Evolutionary conservation across 2,329 filamentous ascomycete genomes (phyloP).

Genomic region (Lachnellula subtilissima): DNA sequence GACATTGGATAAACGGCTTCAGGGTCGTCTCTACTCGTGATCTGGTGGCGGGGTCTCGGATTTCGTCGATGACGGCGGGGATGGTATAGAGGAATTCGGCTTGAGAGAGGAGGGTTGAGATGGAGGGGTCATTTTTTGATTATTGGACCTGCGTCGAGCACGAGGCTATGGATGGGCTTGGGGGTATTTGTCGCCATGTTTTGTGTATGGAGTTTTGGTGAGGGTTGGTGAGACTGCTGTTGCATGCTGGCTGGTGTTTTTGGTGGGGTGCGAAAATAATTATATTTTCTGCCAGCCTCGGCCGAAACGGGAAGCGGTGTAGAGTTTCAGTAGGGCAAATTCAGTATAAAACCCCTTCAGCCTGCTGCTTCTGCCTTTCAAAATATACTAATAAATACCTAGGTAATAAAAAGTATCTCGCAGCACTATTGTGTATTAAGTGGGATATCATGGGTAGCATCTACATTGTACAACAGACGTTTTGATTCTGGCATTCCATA

Average conservation of each 20-base stretch:
- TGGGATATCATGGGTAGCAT: too few relatives aligned
- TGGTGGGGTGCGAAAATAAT: constrained; percentile 18
- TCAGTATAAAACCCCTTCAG: too few relatives aligned
- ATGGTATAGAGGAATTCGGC: constrained; percentile 77
- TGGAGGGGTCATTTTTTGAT: constrained; percentile 87
- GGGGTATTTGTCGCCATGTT: constrained; percentile 25
- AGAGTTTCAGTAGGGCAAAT: too few relatives aligned
- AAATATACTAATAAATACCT: too few relatives aligned
- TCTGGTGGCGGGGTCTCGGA: constrained; percentile 76
- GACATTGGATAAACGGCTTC: constrained; percentile 75
- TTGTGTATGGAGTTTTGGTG: background rate
- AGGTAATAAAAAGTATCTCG: too few relatives aligned
- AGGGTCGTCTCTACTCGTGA: constrained; percentile 78
- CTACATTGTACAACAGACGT: too few relatives aligned
- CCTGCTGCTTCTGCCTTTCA: too few relatives aligned
- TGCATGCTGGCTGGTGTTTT: background rate
- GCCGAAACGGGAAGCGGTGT: background rate
- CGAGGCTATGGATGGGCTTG: constrained; percentile 75
- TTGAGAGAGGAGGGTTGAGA: constrained; percentile 74
- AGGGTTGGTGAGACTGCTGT: background rate
- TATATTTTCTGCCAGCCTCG: background rate
- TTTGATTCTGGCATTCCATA: too few relatives aligned
- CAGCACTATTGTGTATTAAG: too few relatives aligned
- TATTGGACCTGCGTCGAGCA: constrained; percentile 87
- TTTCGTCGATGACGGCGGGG: constrained; percentile 81